phyloP scores from a whole-genome alignment of 2,329 filamentous ascomycete genomes.

The Talaromyces rugulosus region DNA sequence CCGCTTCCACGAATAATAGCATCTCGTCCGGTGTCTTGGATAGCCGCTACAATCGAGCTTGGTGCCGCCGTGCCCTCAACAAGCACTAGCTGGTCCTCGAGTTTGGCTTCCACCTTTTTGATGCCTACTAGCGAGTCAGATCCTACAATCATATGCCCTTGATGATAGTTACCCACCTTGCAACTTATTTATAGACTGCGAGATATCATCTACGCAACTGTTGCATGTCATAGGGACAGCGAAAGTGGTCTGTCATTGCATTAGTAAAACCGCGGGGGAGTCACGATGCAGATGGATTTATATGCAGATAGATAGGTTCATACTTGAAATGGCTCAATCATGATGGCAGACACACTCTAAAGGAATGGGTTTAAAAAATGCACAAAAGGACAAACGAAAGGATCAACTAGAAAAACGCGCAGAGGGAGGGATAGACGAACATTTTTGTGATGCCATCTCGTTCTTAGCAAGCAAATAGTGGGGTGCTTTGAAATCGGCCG shows the following conservation, averaged over 20 bases:
- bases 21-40: constrained; percentile 86
- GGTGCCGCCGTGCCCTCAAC: constrained; percentile 87
- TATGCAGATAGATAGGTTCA: constrained; percentile 11
- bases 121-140: constrained; percentile 55
- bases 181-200: constrained; percentile 70
- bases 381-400: not conserved
- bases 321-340: constrained; percentile 47
- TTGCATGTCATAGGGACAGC: constrained; percentile 93
- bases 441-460: constrained; percentile 13
- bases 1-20: constrained; percentile 90
- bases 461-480: constrained; percentile 15
- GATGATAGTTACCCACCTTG: constrained; percentile 47
- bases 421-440: not conserved
- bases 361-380: not conserved
- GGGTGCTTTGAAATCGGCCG: constrained; percentile 14
- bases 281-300: not conserved
- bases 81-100: constrained; percentile 77
- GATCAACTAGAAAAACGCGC: not conserved
- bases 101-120: constrained; percentile 73
- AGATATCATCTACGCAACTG: constrained; percentile 80
- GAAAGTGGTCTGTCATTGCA: constrained; percentile 69
- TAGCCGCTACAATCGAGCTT: constrained; percentile 81
- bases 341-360: constrained; percentile 18
- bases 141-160: not conserved
- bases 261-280: constrained; percentile 16